phyloP scores from a whole-genome alignment of 2,329 filamentous ascomycete species.

The Cephalotrichum gorgonifer region DNA sequence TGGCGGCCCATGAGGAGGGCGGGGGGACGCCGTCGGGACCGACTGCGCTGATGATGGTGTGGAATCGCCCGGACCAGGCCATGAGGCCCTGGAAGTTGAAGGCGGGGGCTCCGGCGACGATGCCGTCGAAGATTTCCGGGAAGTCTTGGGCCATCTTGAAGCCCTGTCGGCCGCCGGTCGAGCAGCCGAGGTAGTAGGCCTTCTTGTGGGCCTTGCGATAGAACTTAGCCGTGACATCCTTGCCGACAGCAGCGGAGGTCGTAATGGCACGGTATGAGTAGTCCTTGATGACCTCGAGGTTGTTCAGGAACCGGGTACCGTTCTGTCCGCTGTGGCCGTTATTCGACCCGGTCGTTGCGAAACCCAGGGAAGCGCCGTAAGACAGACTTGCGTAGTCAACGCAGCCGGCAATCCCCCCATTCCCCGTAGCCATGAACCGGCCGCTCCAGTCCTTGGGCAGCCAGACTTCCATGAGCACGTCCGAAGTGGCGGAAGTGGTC shows the following conservation, averaged over 20 bases:
- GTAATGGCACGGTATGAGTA: constrained; percentile 26
- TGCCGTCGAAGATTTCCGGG: constrained; percentile 47
- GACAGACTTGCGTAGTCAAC: neutral
- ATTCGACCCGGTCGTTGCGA: constrained; percentile 13
- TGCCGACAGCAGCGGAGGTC: constrained; percentile 36
- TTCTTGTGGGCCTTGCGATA: constrained; percentile 32
- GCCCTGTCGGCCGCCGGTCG: constrained; percentile 48
- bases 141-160: constrained; percentile 41
- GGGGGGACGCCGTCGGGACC: constrained; percentile 26
- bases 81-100: constrained; percentile 14
- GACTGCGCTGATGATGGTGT: constrained; percentile 24
- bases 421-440: neutral
- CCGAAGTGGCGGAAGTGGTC: neutral
- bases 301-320: constrained; percentile 9
- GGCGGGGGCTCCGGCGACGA: constrained; percentile 33
- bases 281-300: constrained; percentile 17
- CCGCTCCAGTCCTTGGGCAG: neutral
- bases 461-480: neutral
- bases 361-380: constrained; percentile 6
- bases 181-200: constrained; percentile 49
- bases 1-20: constrained; percentile 17
- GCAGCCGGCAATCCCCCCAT: neutral
- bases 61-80: neutral
- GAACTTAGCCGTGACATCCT: constrained; percentile 33
- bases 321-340: constrained; percentile 11